Evolutionary conservation across 140 eudicot genomes (phyloP), one percentile per base, ranked within the genome.

Genomic region (Anethum foeniculum): DNA sequence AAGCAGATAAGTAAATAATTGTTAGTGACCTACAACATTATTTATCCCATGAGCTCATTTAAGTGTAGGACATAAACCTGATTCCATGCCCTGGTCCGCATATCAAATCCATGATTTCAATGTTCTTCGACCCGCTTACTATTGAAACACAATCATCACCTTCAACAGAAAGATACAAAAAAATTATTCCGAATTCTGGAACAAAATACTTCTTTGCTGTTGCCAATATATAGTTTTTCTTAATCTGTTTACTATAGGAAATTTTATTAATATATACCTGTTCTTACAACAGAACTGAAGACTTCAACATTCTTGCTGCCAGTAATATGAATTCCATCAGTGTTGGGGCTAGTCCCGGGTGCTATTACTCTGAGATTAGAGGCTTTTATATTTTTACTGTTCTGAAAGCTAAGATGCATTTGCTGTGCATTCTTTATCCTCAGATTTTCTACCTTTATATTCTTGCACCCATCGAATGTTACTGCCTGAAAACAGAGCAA

Each of bases 21-120:
- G 30, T 23, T 2, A 23, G 13, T 46, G 11, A 12, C 1, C 25
- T 25, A 44, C 0, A 27, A 27, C 23, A 25, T 7, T 25, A 23
- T 23, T 4, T 11, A 44, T 41, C 56, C 6, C 30, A 38, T 73
- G 77, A 47, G 34, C 23, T 36, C 28, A 39, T 15, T 74, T 44
- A 2, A n/a, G 34, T n/a, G 6, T 21, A 44, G 23, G 25, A 75
- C 73, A 41, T 65, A 48, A 32, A 94, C 98, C 98, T 94, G 90
- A 94, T 94, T 69, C 98, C 98, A 62, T 94, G 98, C 52, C 98
- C 98, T 5, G 98, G 98, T 49, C 98, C 98, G 81, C 98, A 94
- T 23, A 13, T 82, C 71, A 94, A 80, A 71, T 89, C 86, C 23
- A 80, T 88, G 36, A 87, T 83, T 32, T 79, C 28, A 52, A 94